These are phyloP conservation scores for Rhexocercosporidium sp. DNA, from an alignment of 2,329 filamentous ascomycete species.

Conservation along the genomic window DNA sequence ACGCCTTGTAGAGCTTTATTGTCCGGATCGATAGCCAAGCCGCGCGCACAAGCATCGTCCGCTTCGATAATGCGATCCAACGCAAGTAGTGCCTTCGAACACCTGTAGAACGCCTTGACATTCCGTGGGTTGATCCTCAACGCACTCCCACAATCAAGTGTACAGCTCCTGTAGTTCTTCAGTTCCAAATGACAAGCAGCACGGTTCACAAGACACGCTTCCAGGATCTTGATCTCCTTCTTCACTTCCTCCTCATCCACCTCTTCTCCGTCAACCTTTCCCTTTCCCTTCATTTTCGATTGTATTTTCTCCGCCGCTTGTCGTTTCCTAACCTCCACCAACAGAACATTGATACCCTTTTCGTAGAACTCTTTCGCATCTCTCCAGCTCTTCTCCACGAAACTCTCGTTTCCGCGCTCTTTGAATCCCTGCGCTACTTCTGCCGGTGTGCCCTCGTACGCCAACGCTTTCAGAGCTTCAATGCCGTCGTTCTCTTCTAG, in stretches of 20 bases:
- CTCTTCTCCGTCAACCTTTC: conserved; percentile 46
- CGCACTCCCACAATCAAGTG: conserved; percentile 80
- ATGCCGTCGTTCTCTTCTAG: conserved; percentile 84
- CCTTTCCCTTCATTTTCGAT: conserved; percentile 2
- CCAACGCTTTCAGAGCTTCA: conserved; percentile 86
- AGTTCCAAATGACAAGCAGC: conserved; percentile 89
- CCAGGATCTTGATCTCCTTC: conserved; percentile 68
- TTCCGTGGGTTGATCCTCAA: conserved; percentile 80
- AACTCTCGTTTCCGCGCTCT: conserved; percentile 90
- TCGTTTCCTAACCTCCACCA: conserved; percentile 64
- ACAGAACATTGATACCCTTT: conserved; percentile 79
- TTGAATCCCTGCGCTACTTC: conserved; percentile 88
- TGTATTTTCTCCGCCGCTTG: conserved; percentile 30
- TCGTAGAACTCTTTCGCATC: conserved; percentile 93
- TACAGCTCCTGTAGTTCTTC: conserved; percentile 86
- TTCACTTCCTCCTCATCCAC: conserved; percentile 51
- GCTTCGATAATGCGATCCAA: conserved; percentile 83
- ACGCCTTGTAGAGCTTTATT: conserved; percentile 72
- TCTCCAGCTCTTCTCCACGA: conserved; percentile 71
- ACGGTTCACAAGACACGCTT: conserved; percentile 83
- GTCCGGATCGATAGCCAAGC: conserved; percentile 70
- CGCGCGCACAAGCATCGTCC: conserved; percentile 75
- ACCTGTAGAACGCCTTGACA: conserved; percentile 91
- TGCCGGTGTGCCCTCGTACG: conserved; percentile 87
- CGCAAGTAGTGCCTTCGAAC: conserved; percentile 75